Base-by-base conservation (phyloP, 139 green algal genomes). In the Trebouxia sp. region DNA sequence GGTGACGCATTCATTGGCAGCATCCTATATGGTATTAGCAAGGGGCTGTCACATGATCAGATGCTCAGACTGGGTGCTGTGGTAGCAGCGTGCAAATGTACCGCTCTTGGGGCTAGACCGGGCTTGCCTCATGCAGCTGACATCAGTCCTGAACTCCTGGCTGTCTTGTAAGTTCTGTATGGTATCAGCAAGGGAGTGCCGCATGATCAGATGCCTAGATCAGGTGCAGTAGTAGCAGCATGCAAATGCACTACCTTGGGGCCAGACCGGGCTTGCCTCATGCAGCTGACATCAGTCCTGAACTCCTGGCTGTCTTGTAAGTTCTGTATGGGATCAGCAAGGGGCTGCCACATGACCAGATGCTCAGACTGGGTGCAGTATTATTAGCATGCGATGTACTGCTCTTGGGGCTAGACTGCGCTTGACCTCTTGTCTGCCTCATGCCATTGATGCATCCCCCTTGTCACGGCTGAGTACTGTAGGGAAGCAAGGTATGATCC, bases 1-100 rank as follows among this genome's bases (percentile, higher is more conserved):
- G 96, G 96, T 0, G 96, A 99, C 83, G 86, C 95, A 4, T 99
- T 98, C 88, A 97, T 97, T 50, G 96, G 93, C 0, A 85, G 82
- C 30, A 69, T 97, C 3, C 39, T 98, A 55, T 98, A 98, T 75
- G 88, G 86, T 14, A 48, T 98, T 4, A 84, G 79, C 12, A 91
- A 76, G 0, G 88, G 88, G 5, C 82, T 93, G 86, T 15, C 82
- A 3, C 62, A 84, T 14, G 17, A 81, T 1, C 28, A 45, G 6
- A 89, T 85, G 3, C 42, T 96, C 77, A 72, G 65, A 43, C 88
- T 97, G 35, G 94, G 81, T 32, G 74, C 89, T 6, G 83, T 93
- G 15, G 94, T 97, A 41, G 94, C 94, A 12, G 94, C 92, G 0
- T 88, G 81, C 67, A 97, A 97, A 82, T 97, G 93, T 84, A 95